Base-by-base conservation (phyloP, 2,329 filamentous ascomycete genomes). In the Xylariales sp. region DNA sequence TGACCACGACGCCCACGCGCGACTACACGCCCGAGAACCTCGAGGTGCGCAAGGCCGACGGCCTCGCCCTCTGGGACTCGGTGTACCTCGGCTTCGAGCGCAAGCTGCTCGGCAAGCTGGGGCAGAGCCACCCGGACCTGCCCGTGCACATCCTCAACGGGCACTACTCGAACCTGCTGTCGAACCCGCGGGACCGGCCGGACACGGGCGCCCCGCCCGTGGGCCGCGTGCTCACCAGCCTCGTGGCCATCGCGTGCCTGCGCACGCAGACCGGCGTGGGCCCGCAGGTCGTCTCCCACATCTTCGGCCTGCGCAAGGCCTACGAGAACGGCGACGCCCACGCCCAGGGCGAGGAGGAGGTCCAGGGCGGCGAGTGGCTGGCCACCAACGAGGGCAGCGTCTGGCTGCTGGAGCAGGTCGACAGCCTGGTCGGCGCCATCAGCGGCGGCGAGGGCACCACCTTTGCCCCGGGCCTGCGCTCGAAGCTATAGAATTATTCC, bases 241-340 rank as follows among this genome's bases (percentile, higher is more conserved):
- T 93, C 11, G 71, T 89, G 5, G 88, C 84, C 0, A 73, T 94
- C 20, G 72, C 85, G 5, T 89, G 85, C 52, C 58, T 94, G 57
- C 66, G 88, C 4, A 76, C 87, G 30, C 88, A 93, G 69, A 85
- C 83, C 8, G 88, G 88, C 1, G 88, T 93, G 0, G 88, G 81
- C 0, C 88, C 87, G 1, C 88, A 93, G 67, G 85, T 94, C 11
- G 63, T 85, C 14, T 88, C 82, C 48, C 88, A 94, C 61, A 72
- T 93, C 0, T 91, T 89, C 63, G 88, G 88, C 0, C 56, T 94
- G 61, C 64, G 84, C 41, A 93, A 93, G 66, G 85, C 79, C 1
- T 70, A 84, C 36, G 78, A 85, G 46, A 81, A 88, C 57, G 85
- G 82, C 1, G 54, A 48, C 15, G 55, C 54, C 68, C 66, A 15